Base-by-base conservation (phyloP, 306 rosid species). In the Cyclanthera cordifolia region DNA sequence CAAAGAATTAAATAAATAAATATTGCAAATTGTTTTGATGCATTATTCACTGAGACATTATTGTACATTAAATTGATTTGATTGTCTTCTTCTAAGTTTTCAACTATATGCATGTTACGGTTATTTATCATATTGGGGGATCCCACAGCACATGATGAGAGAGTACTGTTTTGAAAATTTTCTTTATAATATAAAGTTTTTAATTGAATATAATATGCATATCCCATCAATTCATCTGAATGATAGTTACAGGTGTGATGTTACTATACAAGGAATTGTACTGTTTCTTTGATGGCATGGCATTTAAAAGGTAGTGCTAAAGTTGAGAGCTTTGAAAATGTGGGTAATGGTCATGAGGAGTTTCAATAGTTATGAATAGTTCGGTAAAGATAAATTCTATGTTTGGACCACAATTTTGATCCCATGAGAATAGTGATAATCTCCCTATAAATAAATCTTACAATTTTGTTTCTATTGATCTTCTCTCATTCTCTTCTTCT, bases 121-220 rank as follows among this genome's bases (percentile, higher is more conserved):
- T 61, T 61, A 61, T 61, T 37, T 61, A 61, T 61, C 24, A 37
- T 13, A 4, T 61, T 19, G 48, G 69, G 69, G 69, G 51, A 63
- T 63, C 69, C 69, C 52, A 63, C 52, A 41, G 3, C 69, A 63
- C 69, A 23, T 63, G 69, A 23, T 41, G 41, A 41, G n/a, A 17
- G 8, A 34, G 48, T 63, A 21, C 51, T 28, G 51, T 17, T 30
- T 30, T 37, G 4, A 4, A 30, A 16, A 59, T 0, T 15, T 25
- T 20, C 6, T 34, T n/a, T 59, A 30, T 59, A 4, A n/a, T 16
- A 59, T 30, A 16, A 59, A 59, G 24, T 32, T 10, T 59, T 59
- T 17, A 20, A 56, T 32, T 51, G 1, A 16, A 17, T 32, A 60
- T 32, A 60, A 37, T 37, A 34, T 37, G 67, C 48, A 60, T n/a